Conservation (phyloP, 345 rosid genomes). For the Lumnitzera littorea region DNA sequence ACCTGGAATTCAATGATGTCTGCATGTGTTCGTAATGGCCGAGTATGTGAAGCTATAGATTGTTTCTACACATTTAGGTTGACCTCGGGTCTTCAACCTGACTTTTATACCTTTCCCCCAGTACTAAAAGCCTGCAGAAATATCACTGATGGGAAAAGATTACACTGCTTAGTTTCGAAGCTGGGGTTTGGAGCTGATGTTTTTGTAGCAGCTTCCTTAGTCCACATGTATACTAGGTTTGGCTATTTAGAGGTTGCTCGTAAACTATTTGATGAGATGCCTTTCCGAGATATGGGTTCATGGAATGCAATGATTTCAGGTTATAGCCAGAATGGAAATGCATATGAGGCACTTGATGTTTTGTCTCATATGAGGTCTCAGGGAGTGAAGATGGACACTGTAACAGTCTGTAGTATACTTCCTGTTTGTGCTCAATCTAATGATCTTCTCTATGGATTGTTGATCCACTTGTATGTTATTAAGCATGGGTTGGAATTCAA, state of each 20-base stretch:
- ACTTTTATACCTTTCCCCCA: conserved; percentile 20
- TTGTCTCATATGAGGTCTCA: conserved; percentile 11
- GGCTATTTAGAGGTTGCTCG: conserved; percentile 15
- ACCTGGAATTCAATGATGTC: conserved; percentile 21
- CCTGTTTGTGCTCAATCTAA: conserved; percentile 10
- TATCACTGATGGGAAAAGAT: conserved; percentile 7
- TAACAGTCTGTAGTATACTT: conserved; percentile 15
- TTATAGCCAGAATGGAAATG: conserved; percentile 20
- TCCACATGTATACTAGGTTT: conserved; percentile 17
- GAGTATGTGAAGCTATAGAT: conserved; percentile 7
- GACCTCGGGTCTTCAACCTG: conserved; percentile 14
- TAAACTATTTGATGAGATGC: conserved; percentile 13
- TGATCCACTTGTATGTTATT: conserved; percentile 13
- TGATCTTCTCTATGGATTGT: conserved; percentile 10
- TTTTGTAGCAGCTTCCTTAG: conserved; percentile 14
- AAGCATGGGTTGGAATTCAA: conserved; percentile 25
- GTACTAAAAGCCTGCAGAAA: conserved; percentile 19
- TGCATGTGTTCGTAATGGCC: conserved; percentile 10
- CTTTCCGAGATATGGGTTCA: conserved; percentile 13
- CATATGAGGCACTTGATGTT: conserved; percentile 11
- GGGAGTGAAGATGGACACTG: conserved; percentile 18
- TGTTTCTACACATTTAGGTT: conserved; percentile 6
- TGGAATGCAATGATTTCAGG: conserved; percentile 25
- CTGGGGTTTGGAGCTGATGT: conserved; percentile 14
- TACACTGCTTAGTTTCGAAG: conserved; percentile 14